phyloP scores from a whole-genome alignment of 129 eudicot species.

The Ambrosia artemisiifolia region DNA sequence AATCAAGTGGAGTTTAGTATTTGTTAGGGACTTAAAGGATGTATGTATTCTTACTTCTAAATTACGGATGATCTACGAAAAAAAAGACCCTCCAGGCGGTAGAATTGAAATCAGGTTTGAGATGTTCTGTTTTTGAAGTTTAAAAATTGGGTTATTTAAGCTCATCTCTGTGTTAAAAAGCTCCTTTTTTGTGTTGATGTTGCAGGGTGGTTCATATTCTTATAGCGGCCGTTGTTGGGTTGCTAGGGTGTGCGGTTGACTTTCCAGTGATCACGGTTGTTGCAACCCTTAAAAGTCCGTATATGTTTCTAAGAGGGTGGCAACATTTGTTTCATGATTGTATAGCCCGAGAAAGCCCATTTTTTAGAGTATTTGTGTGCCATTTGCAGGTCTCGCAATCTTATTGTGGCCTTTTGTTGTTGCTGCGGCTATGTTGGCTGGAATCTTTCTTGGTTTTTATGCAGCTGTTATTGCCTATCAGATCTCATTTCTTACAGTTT shows the following conservation, averaged over 20 bases:
- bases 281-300: constrained; percentile 71
- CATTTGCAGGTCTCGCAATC: constrained; percentile 92
- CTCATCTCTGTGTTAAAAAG: too few species aligned
- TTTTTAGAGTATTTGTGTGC: constrained; percentile 89
- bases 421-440: constrained; percentile 67
- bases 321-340: constrained; percentile 89
- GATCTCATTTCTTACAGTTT: constrained; percentile 34
- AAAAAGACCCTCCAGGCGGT: constrained; percentile 56
- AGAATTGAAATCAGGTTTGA: constrained; percentile 74
- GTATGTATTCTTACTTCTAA: constrained; percentile 78
- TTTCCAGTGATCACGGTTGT: constrained; percentile 63
- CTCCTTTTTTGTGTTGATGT: too few species aligned
- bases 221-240: constrained; percentile 54
- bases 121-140: too few species aligned
- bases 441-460: constrained; percentile 75
- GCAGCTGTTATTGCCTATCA: constrained; percentile 80
- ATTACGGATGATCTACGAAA: constrained; percentile 63
- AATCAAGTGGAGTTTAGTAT: constrained; percentile 50
- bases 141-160: too few species aligned
- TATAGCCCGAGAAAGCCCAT: constrained; percentile 94
- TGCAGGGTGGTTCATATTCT: constrained; percentile 68
- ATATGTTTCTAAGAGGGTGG: constrained; percentile 93
- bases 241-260: constrained; percentile 57
- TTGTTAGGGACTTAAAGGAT: constrained; percentile 75
- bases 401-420: constrained; percentile 97